A percentile compares a stretch with the other conserved stretches of the same genome.
These are phyloP conservation scores for Eucalyptus grandis DNA, from an alignment of 345 rosid genomes.

Conservation along the genomic window DNA sequence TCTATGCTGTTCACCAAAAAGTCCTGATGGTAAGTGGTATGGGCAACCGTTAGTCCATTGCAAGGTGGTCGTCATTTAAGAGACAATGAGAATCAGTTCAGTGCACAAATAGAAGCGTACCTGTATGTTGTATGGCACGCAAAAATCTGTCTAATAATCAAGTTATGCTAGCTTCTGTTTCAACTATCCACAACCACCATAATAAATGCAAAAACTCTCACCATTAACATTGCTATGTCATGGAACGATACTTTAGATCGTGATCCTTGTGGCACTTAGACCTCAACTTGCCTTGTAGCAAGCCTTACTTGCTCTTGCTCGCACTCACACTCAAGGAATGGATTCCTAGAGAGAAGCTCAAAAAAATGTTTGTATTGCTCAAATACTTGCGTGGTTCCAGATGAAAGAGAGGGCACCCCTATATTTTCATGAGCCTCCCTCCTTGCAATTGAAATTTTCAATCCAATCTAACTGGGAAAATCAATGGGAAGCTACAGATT, in stretches of 20 bases:
- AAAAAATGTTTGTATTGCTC: neutral
- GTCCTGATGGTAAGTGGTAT: neutral
- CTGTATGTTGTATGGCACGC: neutral
- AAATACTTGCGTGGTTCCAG: neutral
- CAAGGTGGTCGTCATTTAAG: neutral
- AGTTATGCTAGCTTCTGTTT: neutral
- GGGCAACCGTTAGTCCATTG: neutral
- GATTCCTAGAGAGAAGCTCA: neutral
- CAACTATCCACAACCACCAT: neutral
- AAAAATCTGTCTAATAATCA: neutral
- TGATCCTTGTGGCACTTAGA: neutral
- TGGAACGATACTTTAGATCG: neutral
- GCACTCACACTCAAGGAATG: neutral
- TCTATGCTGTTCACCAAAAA: neutral
- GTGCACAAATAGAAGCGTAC: neutral
- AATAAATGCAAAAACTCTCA: neutral
- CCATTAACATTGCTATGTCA: neutral
- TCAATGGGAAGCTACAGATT: neutral
- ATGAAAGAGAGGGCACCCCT: neutral
- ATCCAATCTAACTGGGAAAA: neutral
- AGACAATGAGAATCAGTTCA: neutral
- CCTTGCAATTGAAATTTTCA: neutral
- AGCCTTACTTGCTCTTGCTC: neutral
- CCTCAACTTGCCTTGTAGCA: neutral
- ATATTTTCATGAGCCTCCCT: neutral